Base-by-base conservation (phyloP, 1,284 basidiomycete species). In the Moniliophthora roreri region DNA sequence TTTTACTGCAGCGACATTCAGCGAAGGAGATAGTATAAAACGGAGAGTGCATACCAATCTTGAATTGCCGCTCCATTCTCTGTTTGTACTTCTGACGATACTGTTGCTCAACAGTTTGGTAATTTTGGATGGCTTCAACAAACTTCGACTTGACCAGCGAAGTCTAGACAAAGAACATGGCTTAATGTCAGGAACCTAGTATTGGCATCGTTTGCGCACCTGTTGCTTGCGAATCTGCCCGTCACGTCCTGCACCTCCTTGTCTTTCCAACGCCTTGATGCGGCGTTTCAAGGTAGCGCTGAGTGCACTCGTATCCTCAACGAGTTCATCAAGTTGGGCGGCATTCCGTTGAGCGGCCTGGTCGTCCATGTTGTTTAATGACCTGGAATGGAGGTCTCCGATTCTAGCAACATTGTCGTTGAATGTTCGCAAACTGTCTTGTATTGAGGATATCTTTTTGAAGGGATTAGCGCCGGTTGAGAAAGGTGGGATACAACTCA, bases 61-160 rank as follows among this genome's bases (percentile, higher is more conserved):
- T 93, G 78, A 90, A 96, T 74, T 99, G 97, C 58, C 97, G 84
- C 75, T 96, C 95, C 77, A 96, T 87, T 42, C 95, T 81, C 69
- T 95, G 92, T 73, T 93, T 93, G 73, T 97, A 95, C 76, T 93
- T 95, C 61, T 89, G 81, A 54, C 96, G 87, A 69, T 91, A 93
- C 66, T 93, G 87, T 71, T 95, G 90, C 74, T 99, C 97, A 21
- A 97, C 93, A 38, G 84, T 83, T 73, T 98, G 94, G 65, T 91
- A 92, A 60, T 78, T 84, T 70, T 92, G 88, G 57, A 92, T 90
- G n/a, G 89, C 89, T 60, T 91, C 89, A 49, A 91, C 81, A 65
- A 92, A 92, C 69, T 91, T 92, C 50, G 84, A 81, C 71, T 90
- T 91, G 58, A 92, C 82, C 28, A 91, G 69, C 3, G 82, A 86